A percentile compares a stretch with the other conserved stretches of the same genome.
Evolutionary conservation across 179 eudicot genomes (phyloP).

Genomic region (Corrigiola litoralis): DNA sequence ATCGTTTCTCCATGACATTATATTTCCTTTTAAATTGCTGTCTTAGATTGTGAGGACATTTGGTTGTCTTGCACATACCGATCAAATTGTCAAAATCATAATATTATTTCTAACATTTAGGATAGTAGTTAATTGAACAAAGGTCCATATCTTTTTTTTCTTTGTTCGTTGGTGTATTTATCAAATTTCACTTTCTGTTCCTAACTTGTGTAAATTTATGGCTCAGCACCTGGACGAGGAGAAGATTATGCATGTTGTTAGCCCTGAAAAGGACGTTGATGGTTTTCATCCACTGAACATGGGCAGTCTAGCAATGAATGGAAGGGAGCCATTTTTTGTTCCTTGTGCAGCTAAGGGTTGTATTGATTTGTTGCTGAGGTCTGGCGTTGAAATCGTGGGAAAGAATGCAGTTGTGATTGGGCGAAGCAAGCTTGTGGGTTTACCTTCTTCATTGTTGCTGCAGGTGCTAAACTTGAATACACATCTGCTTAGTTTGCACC

Average conservation of each 20-base stretch:
- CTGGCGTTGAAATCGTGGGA: conserved; percentile 37
- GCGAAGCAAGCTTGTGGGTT: conserved; percentile 48
- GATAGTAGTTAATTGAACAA: too few species aligned
- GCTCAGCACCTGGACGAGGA: conserved; percentile 46
- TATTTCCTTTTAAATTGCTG: not conserved
- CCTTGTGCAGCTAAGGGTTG: conserved; percentile 57
- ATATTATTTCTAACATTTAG: too few species aligned
- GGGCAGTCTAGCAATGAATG: conserved; percentile 51
- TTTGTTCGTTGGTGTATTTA: not conserved
- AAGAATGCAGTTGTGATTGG: conserved; percentile 52
- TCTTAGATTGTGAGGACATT: not conserved
- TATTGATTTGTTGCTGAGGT: conserved; percentile 40
- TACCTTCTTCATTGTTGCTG: conserved; percentile 45
- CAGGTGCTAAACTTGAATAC: conserved; percentile 29
- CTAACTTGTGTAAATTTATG: conserved; percentile 15
- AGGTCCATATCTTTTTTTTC: too few species aligned
- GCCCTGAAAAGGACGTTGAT: conserved; percentile 56
- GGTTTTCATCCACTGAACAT: conserved; percentile 55
- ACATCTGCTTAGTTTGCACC: not conserved
- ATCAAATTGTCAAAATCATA: too few species aligned
- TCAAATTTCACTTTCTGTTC: not conserved
- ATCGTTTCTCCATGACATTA: not conserved
- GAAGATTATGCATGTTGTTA: conserved; percentile 40
- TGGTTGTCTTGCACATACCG: too few species aligned
- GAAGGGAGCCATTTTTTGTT: conserved; percentile 46